Evolutionary conservation across 140 eudicot genomes (phyloP), one percentile per base, ranked within the genome.

Genomic region (Stevia rebaudiana): DNA sequence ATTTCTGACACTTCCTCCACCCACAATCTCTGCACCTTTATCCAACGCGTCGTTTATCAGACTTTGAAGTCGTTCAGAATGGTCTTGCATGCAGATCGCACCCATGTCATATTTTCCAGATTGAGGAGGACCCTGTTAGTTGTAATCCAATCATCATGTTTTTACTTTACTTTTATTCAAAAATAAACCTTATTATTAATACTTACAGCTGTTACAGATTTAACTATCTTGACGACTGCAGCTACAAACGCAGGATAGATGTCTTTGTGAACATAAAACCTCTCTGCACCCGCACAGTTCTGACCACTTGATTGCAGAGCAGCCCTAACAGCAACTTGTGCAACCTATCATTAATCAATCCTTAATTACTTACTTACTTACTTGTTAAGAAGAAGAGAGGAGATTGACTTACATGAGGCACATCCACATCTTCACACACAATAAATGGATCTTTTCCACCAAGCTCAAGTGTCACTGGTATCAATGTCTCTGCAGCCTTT

Each of bases 51-150:
- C 98, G 50, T 92, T 88, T 67, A 92, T 92, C 25, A 92, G 85
- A 60, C 78, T 65, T 63, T 88, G 96, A 79, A 92, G 98, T 79
- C 76, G 79, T 80, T 92, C 98, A 4, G 96, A 80, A 83, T 92
- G 98, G 69, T 92, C 96, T 79, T 85, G 95, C 95, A 92, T 88
- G 80, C 98, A 92, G 48, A 92, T 92, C 53, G 96, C 98, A 74
- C 98, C 98, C 98, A 92, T 92, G 47, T 92, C 98, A 56, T 92
- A 88, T 73, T 85, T 92, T 47, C 95, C 98, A 7, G 69, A 66
- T 48, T 85, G 87, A 36, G 98, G 96, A 49, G 98, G 98, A 49
- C 98, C 98, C 98, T 91, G n/a, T n/a, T n/a, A n/a, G n/a, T n/a
- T n/a, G n/a, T n/a, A n/a, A n/a, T n/a, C n/a, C n/a, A n/a, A n/a